Evolutionary conservation across 768 basidiomycete genomes (phyloP).

Genomic region (Russula olivacea): DNA sequence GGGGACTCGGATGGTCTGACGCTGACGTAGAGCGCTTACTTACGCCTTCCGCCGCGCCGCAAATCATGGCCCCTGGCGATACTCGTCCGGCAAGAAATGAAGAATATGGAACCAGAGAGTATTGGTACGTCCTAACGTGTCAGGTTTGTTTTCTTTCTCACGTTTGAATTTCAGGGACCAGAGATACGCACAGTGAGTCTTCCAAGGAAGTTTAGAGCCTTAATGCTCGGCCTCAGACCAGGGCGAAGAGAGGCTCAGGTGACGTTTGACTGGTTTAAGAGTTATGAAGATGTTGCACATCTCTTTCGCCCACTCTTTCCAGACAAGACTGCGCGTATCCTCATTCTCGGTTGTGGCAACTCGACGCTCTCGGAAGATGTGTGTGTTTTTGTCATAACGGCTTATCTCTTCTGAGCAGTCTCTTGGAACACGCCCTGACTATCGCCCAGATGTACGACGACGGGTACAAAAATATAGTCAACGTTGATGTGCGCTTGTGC

Average conservation of each 20-base stretch:
- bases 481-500: conserved; percentile 56
- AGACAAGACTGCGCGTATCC: conserved; percentile 50
- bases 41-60: neutral
- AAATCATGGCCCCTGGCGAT: neutral
- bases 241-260: conserved; percentile 46
- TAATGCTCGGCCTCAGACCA: neutral
- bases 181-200: conserved; percentile 57
- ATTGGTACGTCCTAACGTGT: conserved; percentile 46
- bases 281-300: conserved; percentile 63
- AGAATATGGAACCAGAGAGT: conserved; percentile 60
- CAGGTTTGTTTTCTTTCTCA: neutral
- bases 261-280: conserved; percentile 84
- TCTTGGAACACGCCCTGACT: neutral
- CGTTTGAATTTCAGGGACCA: conserved; percentile 45
- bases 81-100: conserved; percentile 57
- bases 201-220: neutral
- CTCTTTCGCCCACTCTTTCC: conserved; percentile 60
- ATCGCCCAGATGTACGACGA: conserved; percentile 73
- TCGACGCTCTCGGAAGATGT: conserved; percentile 77
- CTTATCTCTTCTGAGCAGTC: neutral
- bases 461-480: conserved; percentile 74
- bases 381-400: neutral
- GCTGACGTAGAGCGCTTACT: neutral
- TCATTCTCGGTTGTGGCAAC: conserved; percentile 85
- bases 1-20: neutral